Evolutionary conservation across 177 flowering plant species (phyloP), one percentile per base, ranked within the genome.

Genomic region (Vitis hybrid): DNA sequence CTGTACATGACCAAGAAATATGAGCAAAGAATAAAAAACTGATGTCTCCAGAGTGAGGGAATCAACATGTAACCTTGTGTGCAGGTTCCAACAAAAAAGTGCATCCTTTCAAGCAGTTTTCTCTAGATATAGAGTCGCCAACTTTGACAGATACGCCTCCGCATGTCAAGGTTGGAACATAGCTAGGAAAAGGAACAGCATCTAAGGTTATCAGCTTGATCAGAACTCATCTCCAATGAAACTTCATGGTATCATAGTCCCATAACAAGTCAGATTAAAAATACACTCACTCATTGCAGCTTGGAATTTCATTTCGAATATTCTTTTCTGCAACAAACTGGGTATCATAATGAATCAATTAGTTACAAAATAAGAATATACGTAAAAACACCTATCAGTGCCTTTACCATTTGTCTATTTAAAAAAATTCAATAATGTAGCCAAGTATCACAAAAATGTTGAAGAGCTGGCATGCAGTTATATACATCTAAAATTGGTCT

Each of bases 1-100:
- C 45, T 40, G 45, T 5, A 40, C 6, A 40, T 40, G 45, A 40
- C 0, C 8, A 40, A 40, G 45, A 40, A 40, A 40, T 40, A 40
- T 40, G 8, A 6, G 45, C 45, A 0, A 40, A 40, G 45, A 40
- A 40, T 7, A 40, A 40, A 40, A 40, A 40, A 40, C 45, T 40
- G 45, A 40, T 40, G 6, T 40, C 8, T 40, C 45, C 45, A 5
- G 48, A 18, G 48, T 48, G 13, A 15, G 72, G 62, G 55, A 64
- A 59, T 58, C 11, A 65, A 68, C 74, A 62, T 48, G 64, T 76
- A 62, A 93, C 98, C 92, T 66, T 76, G 54, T 81, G 45, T 54
- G 60, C 26, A n/a, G 88, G 63, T 18, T 88, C 92, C 79, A 94
- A 68, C 72, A 94, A 23, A 79, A 90, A 92, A 11, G 86, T 88